Base-by-base conservation (phyloP, 495 filamentous ascomycete genomes). In the Penicillium herquei region DNA sequence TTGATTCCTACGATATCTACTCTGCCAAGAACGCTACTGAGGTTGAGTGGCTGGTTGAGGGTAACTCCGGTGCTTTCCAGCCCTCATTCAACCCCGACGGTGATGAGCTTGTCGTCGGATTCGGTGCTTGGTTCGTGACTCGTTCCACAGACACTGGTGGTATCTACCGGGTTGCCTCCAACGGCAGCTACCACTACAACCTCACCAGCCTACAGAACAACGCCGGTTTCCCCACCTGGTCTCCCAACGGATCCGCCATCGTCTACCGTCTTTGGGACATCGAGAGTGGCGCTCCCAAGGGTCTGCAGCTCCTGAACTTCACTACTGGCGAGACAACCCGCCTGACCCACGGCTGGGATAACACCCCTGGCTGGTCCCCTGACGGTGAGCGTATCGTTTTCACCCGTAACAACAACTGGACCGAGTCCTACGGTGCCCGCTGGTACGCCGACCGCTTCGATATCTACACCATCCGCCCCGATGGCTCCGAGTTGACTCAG, bases 361-460 rank as follows among this genome's bases (percentile, higher is more conserved):
- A 58, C 16, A 45, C 46, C 0, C 56, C 56, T 31, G 35, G 17
- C 10, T 58, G 45, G 44, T 54, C 56, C 4, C 56, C 51, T 1
- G 44, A 58, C 30, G 56, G 56, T n/a, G 45, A 54, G 30, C 39
- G 45, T 31, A 50, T 58, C 7, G 26, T 58, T 1, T 58, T 58
- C 45, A 58, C 56, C 21, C 51, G 56, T 3, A 54, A 54, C 8
- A 43, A 43, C 40, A 43, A 43, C 40, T 43, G 40, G 40, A 43
- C 40, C 8, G 40, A 43, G 14, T 43, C 40, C 1, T 43, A 43
- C 40, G 40, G 40, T 16, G 40, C 40, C 17, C 40, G 40, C 8
- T 43, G 40, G 40, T 43, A 43, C 17, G 40, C n/a, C 2, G 40
- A 43, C 16, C 40, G 40, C 17, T 43, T 43, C 8, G 40, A 43